Conservation (phyloP, 164 flowering plant genomes). For the Tetracentron sinense region DNA sequence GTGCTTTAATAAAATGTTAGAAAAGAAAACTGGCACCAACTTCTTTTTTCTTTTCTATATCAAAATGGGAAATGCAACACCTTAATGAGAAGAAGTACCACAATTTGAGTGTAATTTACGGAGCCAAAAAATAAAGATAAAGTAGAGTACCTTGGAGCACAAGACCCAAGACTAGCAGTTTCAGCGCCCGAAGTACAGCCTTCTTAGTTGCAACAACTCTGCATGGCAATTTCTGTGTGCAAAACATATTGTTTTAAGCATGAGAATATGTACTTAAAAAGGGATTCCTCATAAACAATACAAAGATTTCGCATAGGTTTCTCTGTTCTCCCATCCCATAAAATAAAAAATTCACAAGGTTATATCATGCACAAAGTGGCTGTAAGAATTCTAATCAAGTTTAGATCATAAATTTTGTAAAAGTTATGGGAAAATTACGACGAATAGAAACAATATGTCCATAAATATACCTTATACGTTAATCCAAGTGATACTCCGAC, state of each 20-base stretch:
- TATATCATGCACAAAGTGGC: too few relatives aligned
- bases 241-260: background rate
- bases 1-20: too few relatives aligned
- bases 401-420: background rate
- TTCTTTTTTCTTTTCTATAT: background rate
- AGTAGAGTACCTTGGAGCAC: conserved; percentile 60
- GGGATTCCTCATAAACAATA: too few relatives aligned
- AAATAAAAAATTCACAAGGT: too few relatives aligned
- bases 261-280: too few relatives aligned
- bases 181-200: conserved; percentile 47
- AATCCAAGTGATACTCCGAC: conserved; percentile 73
- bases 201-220: conserved; percentile 45
- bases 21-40: too few relatives aligned
- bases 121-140: background rate
- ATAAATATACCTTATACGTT: conserved; percentile 55
- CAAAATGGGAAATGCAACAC: background rate
- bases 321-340: too few relatives aligned
- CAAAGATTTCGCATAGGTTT: too few relatives aligned
- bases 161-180: conserved; percentile 53
- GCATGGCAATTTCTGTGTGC: conserved; percentile 42
- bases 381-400: background rate
- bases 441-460: background rate
- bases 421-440: background rate
- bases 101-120: too few relatives aligned
- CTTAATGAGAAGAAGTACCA: background rate